phyloP scores from a whole-genome alignment of 768 basidiomycete genomes.

The Mycena leptocephala region DNA sequence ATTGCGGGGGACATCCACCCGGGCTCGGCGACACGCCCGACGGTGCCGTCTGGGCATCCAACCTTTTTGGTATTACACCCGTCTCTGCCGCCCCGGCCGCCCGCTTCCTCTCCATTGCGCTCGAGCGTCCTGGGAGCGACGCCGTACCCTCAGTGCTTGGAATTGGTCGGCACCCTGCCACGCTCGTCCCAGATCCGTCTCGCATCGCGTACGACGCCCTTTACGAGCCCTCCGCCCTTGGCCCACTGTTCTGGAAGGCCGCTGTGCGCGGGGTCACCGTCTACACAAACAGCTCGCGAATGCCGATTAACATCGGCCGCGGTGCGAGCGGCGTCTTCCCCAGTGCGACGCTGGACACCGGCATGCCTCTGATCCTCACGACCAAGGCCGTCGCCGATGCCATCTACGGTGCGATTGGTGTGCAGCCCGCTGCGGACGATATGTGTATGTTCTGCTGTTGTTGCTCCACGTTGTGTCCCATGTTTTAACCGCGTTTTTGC shows the following conservation, averaged over 20 bases:
- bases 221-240: conserved; percentile 54
- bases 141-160: conserved; percentile 74
- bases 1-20: conserved; percentile 71
- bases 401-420: conserved; percentile 83
- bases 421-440: conserved; percentile 74
- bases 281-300: conserved; percentile 50
- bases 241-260: conserved; percentile 77
- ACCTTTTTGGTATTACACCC: conserved; percentile 81
- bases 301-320: conserved; percentile 41
- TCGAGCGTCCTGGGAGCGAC: conserved; percentile 77
- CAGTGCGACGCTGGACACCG: conserved; percentile 82
- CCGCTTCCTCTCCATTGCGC: conserved; percentile 78
- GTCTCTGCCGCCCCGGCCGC: conserved; percentile 64
- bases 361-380: conserved; percentile 78
- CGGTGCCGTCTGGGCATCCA: conserved; percentile 79
- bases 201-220: conserved; percentile 66
- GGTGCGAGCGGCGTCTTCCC: conserved; percentile 59
- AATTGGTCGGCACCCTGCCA: conserved; percentile 77
- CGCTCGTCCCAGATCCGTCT: conserved; percentile 68
- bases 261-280: conserved; percentile 72
- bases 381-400: conserved; percentile 76
- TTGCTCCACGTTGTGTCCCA: background rate
- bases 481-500: conserved; percentile 25
- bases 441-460: conserved; percentile 57
- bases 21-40: conserved; percentile 67